Percentiles rank a stretch among this genome's conserved stretches.
These are phyloP conservation scores for Schizonepeta tenuifolia DNA, from an alignment of 257 asterid species.

Conservation along the genomic window DNA sequence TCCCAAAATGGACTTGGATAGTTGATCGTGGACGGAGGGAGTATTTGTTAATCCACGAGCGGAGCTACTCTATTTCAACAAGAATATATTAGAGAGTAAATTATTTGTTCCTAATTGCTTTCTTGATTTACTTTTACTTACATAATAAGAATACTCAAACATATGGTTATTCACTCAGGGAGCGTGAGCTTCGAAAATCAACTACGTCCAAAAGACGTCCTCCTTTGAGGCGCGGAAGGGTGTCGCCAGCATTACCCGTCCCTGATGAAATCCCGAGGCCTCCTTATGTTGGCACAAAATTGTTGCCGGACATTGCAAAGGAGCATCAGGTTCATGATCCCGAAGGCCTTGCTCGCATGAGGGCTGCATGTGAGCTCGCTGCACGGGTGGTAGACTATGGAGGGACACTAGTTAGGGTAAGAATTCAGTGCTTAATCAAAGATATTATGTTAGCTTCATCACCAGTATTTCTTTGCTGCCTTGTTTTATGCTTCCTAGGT, in stretches of 20 bases:
- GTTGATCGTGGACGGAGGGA: too few relatives aligned
- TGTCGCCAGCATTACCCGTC: conserved; percentile 76
- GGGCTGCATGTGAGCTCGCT: conserved; percentile 96
- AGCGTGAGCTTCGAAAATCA: conserved; percentile 72
- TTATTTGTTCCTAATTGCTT: not conserved
- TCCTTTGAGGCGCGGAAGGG: conserved; percentile 92
- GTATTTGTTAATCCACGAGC: not conserved
- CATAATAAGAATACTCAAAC: not conserved
- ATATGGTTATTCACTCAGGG: conserved; percentile 47
- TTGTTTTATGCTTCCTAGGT: conserved; percentile 1
- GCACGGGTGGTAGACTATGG: conserved; percentile 86
- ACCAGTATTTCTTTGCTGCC: conserved; percentile 2
- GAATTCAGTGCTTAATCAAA: conserved; percentile 33
- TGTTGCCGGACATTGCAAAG: conserved; percentile 73
- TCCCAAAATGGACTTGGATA: too few relatives aligned
- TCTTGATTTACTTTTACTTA: not conserved
- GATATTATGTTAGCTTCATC: conserved; percentile 5
- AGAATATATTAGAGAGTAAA: not conserved
- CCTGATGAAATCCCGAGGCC: conserved; percentile 88
- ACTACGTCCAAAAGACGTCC: conserved; percentile 57
- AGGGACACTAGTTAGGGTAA: conserved; percentile 90
- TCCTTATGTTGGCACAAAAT: conserved; percentile 68
- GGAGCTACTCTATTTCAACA: not conserved
- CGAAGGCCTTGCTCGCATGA: conserved; percentile 78
- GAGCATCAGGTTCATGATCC: conserved; percentile 79